Evolutionary conservation across 2,329 filamentous ascomycete species (phyloP).

Genomic region (Beauveria rudraprayagi): DNA sequence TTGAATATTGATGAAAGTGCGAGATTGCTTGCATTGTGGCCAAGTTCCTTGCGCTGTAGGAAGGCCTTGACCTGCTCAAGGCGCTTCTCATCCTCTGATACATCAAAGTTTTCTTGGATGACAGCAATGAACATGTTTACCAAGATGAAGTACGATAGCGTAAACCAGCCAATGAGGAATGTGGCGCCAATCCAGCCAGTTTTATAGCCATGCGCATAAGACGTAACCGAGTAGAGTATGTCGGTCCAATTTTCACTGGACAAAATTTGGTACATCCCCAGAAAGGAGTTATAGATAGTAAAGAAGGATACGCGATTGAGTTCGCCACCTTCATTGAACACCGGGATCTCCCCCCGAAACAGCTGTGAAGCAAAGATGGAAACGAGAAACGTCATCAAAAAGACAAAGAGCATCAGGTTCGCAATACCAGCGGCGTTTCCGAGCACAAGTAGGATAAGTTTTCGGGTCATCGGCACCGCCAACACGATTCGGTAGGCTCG

Average conservation of each 20-base stretch:
- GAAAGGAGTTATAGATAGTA: constrained; percentile 89
- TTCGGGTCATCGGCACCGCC: constrained; percentile 77
- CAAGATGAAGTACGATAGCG: constrained; percentile 88
- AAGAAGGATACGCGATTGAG: constrained; percentile 68
- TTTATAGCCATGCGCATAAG: constrained; percentile 52
- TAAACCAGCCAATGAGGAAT: constrained; percentile 93
- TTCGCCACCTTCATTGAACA: constrained; percentile 51
- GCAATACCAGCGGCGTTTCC: constrained; percentile 87
- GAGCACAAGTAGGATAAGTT: constrained; percentile 79
- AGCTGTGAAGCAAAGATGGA: constrained; percentile 91
- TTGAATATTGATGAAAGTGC: constrained; percentile 65
- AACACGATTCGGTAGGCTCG: constrained; percentile 87
- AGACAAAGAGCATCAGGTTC: constrained; percentile 94
- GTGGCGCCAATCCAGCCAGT: constrained; percentile 90
- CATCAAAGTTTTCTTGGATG: constrained; percentile 98
- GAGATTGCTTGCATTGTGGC: constrained; percentile 63
- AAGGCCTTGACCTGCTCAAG: constrained; percentile 94
- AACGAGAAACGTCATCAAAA: constrained; percentile 87
- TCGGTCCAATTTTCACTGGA: constrained; percentile 95
- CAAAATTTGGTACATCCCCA: constrained; percentile 95
- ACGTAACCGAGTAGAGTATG: constrained; percentile 75
- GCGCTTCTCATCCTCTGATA: constrained; percentile 96
- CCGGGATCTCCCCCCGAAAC: constrained; percentile 77
- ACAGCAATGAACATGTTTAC: constrained; percentile 99
- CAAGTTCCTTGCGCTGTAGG: constrained; percentile 81